These are phyloP conservation scores for Blastocystis sp. DNA, from an alignment of 352 stramenopile genomes.

Conservation along the genomic window DNA sequence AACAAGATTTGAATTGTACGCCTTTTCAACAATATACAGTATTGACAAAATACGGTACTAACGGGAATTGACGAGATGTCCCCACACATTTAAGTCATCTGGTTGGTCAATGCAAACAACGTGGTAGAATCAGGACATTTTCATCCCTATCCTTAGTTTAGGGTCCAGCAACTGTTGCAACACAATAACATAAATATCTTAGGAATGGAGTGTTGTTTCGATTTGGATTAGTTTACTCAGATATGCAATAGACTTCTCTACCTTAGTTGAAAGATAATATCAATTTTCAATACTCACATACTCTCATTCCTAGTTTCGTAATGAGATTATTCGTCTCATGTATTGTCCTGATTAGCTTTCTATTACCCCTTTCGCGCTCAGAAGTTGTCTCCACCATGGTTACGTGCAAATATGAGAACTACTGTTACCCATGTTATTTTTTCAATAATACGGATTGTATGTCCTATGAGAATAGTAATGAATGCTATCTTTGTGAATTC, in stretches of 20 bases:
- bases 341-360: background rate
- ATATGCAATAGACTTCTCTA: too few relatives aligned
- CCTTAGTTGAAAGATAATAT: too few relatives aligned
- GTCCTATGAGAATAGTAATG: background rate
- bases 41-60: background rate
- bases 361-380: background rate
- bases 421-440: background rate
- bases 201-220: too few relatives aligned
- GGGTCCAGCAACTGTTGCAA: too few relatives aligned
- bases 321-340: too few relatives aligned
- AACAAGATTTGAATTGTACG: background rate
- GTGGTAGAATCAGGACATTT: too few relatives aligned
- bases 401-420: slow-evolving; percentile 12
- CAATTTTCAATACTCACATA: too few relatives aligned
- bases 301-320: too few relatives aligned
- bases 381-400: background rate
- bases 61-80: background rate
- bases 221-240: too few relatives aligned
- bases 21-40: background rate
- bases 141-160: too few relatives aligned
- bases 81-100: background rate
- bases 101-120: too few relatives aligned
- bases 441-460: background rate
- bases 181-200: too few relatives aligned
- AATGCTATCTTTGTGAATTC: background rate